These are phyloP conservation scores for Jimgerdemannia flammicorona DNA, from an alignment of 192 early-diverging fungal genomes.

Conservation along the genomic window DNA sequence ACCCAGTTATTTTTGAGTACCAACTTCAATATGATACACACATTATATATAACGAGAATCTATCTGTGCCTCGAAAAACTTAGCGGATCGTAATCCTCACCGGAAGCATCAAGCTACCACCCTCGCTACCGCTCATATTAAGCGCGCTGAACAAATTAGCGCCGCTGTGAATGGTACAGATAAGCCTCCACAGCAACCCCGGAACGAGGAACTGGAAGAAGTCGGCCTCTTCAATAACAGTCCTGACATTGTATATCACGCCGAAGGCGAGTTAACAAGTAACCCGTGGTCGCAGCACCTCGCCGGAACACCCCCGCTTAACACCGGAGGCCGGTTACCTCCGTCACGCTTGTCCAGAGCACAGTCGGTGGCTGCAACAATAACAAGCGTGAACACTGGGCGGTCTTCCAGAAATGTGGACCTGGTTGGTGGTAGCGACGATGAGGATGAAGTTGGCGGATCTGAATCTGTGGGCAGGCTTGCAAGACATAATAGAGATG, in stretches of 20 bases:
- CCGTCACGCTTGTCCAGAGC: constrained; percentile 5
- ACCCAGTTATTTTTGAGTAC: too few relatives aligned
- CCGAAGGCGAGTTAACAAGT: constrained; percentile 17
- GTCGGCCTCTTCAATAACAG: constrained; percentile 32
- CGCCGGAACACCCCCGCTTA: not conserved
- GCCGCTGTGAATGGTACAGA: not conserved
- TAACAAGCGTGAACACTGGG: not conserved
- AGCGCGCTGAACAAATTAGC: not conserved
- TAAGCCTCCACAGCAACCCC: constrained; percentile 12
- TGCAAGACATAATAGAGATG: constrained; percentile 13
- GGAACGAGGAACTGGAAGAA: constrained; percentile 27
- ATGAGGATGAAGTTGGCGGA: not conserved
- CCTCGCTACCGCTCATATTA: constrained; percentile 25
- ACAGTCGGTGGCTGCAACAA: not conserved
- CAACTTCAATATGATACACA: too few relatives aligned
- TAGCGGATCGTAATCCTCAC: constrained; percentile 51
- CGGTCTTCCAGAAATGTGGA: not conserved
- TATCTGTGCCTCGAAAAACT: not conserved
- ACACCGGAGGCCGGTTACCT: constrained; percentile 1
- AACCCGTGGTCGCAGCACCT: constrained; percentile 32
- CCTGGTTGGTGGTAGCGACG: not conserved
- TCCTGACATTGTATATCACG: constrained; percentile 18
- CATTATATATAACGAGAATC: too few relatives aligned
- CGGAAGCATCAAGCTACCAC: constrained; percentile 47
- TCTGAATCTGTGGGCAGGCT: not conserved